These are phyloP conservation scores for Quercus agrifolia DNA, from an alignment of 306 rosid genomes.

Conservation along the genomic window DNA sequence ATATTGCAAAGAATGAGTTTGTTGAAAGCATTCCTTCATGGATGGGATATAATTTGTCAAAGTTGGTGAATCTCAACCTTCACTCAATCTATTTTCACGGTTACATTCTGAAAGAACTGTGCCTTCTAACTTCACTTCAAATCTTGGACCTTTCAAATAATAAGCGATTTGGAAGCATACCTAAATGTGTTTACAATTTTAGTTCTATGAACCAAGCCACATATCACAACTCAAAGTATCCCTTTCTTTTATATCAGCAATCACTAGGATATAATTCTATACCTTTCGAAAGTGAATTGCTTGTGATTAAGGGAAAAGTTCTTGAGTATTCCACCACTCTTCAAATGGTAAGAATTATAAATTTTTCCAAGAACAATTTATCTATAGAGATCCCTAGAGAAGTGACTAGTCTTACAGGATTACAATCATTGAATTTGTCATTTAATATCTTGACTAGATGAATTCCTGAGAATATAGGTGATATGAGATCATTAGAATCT, in stretches of 20 bases:
- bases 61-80: background rate
- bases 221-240: too few species aligned
- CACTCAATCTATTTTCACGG: conserved; percentile 9
- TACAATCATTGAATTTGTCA: too few species aligned
- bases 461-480: background rate
- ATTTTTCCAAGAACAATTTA: too few species aligned
- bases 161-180: background rate
- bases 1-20: too few species aligned
- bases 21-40: conserved; percentile 7
- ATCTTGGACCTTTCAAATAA: background rate
- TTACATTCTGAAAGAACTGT: conserved; percentile 4
- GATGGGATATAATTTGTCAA: background rate
- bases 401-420: too few species aligned
- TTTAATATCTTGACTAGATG: too few species aligned
- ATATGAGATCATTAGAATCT: background rate
- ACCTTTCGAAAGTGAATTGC: too few species aligned
- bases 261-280: too few species aligned
- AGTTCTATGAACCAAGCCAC: background rate
- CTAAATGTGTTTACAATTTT: conserved; percentile 2
- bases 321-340: too few species aligned
- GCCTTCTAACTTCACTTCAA: conserved; percentile 1
- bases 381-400: too few species aligned
- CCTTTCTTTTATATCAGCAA: too few species aligned
- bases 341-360: too few species aligned
- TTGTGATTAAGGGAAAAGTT: background rate